These are phyloP conservation scores for Pseudogymnoascus sp. DNA, from an alignment of 2,329 filamentous ascomycete genomes.

Conservation along the genomic window DNA sequence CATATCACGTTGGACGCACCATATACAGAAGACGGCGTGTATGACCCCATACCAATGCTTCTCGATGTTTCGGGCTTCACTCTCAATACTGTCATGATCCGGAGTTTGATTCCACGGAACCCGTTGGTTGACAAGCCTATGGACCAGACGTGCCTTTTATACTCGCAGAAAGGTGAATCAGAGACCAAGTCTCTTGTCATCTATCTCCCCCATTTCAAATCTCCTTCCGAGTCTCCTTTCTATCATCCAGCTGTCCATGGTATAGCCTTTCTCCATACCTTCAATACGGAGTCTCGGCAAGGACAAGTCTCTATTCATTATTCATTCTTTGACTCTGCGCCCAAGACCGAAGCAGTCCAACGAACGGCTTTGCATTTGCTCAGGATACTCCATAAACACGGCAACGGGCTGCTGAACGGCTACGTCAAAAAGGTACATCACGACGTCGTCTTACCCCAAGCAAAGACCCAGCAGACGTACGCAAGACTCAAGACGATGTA, in stretches of 20 bases:
- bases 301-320: conserved; percentile 55
- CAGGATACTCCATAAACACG: conserved; percentile 63
- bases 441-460: conserved; percentile 70
- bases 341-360: conserved; percentile 40
- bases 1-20: conserved; percentile 56
- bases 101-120: conserved; percentile 76
- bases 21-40: conserved; percentile 26
- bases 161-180: conserved; percentile 32
- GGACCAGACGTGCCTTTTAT: conserved; percentile 76
- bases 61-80: conserved; percentile 38
- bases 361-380: conserved; percentile 64
- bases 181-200: conserved; percentile 50
- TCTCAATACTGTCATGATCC: conserved; percentile 58
- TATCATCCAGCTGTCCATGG: conserved; percentile 75
- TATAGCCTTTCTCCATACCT: conserved; percentile 69
- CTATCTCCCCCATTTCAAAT: conserved; percentile 66
- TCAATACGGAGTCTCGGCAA: conserved; percentile 34
- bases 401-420: conserved; percentile 53
- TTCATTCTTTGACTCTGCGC: conserved; percentile 38
- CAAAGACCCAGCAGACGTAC: conserved; percentile 74
- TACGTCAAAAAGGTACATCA: conserved; percentile 79
- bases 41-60: conserved; percentile 29
- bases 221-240: conserved; percentile 61
- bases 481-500: conserved; percentile 70
- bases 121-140: conserved; percentile 64